phyloP scores from a whole-genome alignment of 768 basidiomycete genomes.

The Lactarius vividus region DNA sequence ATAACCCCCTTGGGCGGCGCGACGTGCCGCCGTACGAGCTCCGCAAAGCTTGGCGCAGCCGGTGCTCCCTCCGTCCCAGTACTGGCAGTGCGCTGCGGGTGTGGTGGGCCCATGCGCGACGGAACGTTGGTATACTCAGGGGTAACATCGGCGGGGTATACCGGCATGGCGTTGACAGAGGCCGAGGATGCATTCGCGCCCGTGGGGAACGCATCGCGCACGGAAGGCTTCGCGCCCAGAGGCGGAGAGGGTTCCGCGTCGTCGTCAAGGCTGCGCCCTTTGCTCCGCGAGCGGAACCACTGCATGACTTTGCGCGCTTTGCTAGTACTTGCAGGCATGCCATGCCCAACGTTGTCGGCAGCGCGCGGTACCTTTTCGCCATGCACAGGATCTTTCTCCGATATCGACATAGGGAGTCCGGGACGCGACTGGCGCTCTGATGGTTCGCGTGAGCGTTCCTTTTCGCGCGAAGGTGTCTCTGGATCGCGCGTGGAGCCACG shows the following conservation, averaged over 20 bases:
- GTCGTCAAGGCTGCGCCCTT: constrained; percentile 36
- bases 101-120: constrained; percentile 19
- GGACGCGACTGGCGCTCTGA: constrained; percentile 16
- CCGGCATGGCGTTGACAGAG: constrained; percentile 16
- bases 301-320: constrained; percentile 97
- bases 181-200: constrained; percentile 17
- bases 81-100: constrained; percentile 21
- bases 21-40: constrained; percentile 35
- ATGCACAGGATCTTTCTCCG: constrained; percentile 31
- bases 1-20: constrained; percentile 48
- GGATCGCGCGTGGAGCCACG: constrained; percentile 28
- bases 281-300: constrained; percentile 87
- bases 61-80: constrained; percentile 14
- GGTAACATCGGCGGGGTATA: background rate
- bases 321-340: constrained; percentile 69
- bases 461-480: constrained; percentile 36
- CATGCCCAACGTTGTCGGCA: constrained; percentile 31
- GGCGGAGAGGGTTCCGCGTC: constrained; percentile 24
- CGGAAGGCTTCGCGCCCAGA: constrained; percentile 17
- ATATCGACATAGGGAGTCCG: background rate
- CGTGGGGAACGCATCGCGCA: constrained; percentile 20
- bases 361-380: constrained; percentile 36
- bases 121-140: constrained; percentile 9
- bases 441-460: constrained; percentile 31
- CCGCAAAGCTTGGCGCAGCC: constrained; percentile 28